These are phyloP conservation scores for Leishmania gerbilli DNA, from an alignment of 208 protist species.

Conservation along the genomic window DNA sequence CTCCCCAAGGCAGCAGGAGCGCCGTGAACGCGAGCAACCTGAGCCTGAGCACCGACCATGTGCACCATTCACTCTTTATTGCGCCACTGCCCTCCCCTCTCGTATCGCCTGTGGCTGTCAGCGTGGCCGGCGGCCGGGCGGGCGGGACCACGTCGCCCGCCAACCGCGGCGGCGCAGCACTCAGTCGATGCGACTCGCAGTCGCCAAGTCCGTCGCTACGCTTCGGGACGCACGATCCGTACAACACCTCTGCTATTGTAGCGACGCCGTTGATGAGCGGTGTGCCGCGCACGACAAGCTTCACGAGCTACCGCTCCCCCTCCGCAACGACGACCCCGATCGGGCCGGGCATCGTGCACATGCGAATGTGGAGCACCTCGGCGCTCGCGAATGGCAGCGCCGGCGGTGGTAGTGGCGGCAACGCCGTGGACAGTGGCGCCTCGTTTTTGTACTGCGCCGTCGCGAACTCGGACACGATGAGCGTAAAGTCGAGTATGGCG, in stretches of 20 bases:
- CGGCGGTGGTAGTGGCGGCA: not conserved
- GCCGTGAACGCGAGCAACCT: not conserved
- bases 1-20: not conserved
- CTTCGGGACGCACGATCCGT: slow-evolving; percentile 21
- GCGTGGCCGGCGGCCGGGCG: not conserved
- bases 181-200: slow-evolving; percentile 10
- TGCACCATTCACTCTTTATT: not conserved
- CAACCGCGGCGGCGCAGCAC: slow-evolving; percentile 4
- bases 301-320: slow-evolving; percentile 13
- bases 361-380: not conserved
- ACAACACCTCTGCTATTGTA: slow-evolving; percentile 17
- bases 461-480: not conserved
- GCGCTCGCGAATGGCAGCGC: not conserved
- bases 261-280: not conserved
- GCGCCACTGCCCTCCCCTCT: not conserved
- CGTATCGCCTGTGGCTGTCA: not conserved
- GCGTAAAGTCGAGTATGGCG: slow-evolving; percentile 1
- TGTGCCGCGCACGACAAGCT: slow-evolving; percentile 10
- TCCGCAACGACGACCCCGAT: slow-evolving; percentile 17
- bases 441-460: not conserved
- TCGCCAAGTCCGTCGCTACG: slow-evolving; percentile 13
- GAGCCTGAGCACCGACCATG: not conserved
- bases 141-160: not conserved
- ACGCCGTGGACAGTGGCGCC: not conserved
- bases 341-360: not conserved